These are phyloP conservation scores for Pythium angustatum DNA, from an alignment of 352 stramenopile species.

Conservation along the genomic window DNA sequence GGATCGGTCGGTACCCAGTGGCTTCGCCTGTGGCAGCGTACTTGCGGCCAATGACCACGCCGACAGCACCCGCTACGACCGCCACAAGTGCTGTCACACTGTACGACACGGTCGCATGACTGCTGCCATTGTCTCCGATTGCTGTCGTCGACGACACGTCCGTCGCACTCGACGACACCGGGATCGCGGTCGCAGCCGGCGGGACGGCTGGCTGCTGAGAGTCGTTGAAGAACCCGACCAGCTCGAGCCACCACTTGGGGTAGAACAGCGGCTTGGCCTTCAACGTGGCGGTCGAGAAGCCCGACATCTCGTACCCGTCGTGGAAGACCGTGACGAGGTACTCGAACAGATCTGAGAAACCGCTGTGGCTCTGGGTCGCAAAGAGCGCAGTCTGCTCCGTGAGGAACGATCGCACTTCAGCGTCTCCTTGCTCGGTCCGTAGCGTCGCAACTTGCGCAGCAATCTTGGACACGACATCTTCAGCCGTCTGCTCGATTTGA, in stretches of 20 bases:
- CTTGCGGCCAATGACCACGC: slow-evolving; percentile 59
- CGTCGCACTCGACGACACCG: neutral
- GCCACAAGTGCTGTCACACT: slow-evolving; percentile 50
- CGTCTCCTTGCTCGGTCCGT: neutral
- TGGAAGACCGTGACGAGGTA: slow-evolving; percentile 77
- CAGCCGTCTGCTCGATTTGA: slow-evolving; percentile 52
- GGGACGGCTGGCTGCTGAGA: slow-evolving; percentile 20
- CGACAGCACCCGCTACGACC: slow-evolving; percentile 43
- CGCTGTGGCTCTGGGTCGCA: slow-evolving; percentile 49
- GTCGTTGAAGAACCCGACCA: slow-evolving; percentile 71
- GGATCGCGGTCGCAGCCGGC: neutral
- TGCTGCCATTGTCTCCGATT: neutral
- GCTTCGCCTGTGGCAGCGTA: slow-evolving; percentile 47
- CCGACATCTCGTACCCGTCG: slow-evolving; percentile 75
- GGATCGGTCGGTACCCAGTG: slow-evolving; percentile 50
- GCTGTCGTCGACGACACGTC: neutral
- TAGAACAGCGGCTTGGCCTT: slow-evolving; percentile 71
- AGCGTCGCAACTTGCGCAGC: slow-evolving; percentile 5
- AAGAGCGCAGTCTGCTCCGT: slow-evolving; percentile 53
- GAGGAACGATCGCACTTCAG: slow-evolving; percentile 35
- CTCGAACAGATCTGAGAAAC: slow-evolving; percentile 64
- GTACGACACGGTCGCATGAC: slow-evolving; percentile 41
- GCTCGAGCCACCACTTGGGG: slow-evolving; percentile 81
- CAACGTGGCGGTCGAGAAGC: slow-evolving; percentile 46
- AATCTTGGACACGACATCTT: slow-evolving; percentile 39